Conservation (phyloP, 345 rosid genomes). For the Salix arbutifolia region DNA sequence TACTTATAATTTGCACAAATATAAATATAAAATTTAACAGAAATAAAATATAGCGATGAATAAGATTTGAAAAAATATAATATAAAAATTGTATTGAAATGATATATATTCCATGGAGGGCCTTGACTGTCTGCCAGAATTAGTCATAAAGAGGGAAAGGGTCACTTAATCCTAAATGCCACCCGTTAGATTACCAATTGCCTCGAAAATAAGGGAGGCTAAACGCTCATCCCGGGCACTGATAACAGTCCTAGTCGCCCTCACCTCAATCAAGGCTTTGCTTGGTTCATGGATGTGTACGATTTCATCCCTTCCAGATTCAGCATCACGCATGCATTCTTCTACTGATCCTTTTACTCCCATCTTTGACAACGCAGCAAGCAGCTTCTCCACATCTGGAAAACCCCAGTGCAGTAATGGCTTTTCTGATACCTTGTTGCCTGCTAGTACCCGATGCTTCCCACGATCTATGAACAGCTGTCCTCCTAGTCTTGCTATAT, state of each 20-base stretch:
- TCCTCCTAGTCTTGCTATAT: slow-evolving; percentile 59
- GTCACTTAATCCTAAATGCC: slow-evolving; percentile 28
- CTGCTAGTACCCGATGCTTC: slow-evolving; percentile 38
- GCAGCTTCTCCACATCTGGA: slow-evolving; percentile 44
- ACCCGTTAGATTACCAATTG: slow-evolving; percentile 39
- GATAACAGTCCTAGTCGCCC: slow-evolving; percentile 37
- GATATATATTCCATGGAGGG: too few species aligned
- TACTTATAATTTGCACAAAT: too few species aligned
- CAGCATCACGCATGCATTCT: slow-evolving; percentile 20
- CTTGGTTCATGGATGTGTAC: slow-evolving; percentile 39
- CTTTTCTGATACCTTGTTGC: slow-evolving; percentile 25
- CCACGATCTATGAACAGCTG: slow-evolving; percentile 46
- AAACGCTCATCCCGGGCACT: slow-evolving; percentile 42
- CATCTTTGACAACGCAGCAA: slow-evolving; percentile 40
- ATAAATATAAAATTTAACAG: too few species aligned
- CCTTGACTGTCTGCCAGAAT: too few species aligned
- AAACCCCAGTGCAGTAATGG: slow-evolving; percentile 47
- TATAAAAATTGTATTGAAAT: too few species aligned
- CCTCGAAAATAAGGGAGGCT: slow-evolving; percentile 42
- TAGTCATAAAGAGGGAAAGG: too few species aligned
- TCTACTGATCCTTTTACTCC: slow-evolving; percentile 50
- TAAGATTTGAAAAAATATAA: too few species aligned
- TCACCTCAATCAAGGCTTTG: slow-evolving; percentile 43
- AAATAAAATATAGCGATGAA: too few species aligned
- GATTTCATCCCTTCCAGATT: slow-evolving; percentile 17